Base-by-base conservation (phyloP, 176 grass and related monocot genomes). In the Musa acuminata region DNA sequence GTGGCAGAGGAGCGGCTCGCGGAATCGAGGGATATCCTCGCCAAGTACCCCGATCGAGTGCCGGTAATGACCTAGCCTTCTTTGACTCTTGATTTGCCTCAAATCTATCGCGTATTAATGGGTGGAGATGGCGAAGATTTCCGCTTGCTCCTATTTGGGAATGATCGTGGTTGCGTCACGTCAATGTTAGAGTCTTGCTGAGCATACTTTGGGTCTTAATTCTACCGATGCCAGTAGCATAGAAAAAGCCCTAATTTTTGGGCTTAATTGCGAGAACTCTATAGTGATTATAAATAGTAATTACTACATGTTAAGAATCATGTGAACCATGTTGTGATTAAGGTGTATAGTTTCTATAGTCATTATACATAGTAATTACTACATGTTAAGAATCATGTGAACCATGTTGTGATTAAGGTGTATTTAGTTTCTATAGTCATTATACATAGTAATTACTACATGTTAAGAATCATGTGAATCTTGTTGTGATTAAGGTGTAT, bases 1-100 rank as follows among this genome's bases (percentile, higher is more conserved):
- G 16, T 49, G 80, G 69, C 69, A 53, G 69, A 72, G 49, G 49
- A 72, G 69, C 43, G 69, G 69, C 69, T 72, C 9, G n/a, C 16
- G 19, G 69, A 72, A 72, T 72, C 69, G 49, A 72, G 16, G 69
- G 69, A 72, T 14, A 72, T 72, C 49, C 14, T 72, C 49, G 19
- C 69, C 69, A 53, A 72, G 49, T 53, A 72, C 22, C 48, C 69
- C 19, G 69, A 72, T 72, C 49, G 69, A 12, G 69, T 72, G 43
- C 69, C 69, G 69, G 69, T 72, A 52, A 72, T 76, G 80, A 25
- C 59, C 52, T 27, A 52, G 13, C 13, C 7, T 48, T n/a, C 11
- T 13, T 14, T 17, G 26, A 25, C 13, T 59, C 23, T 62, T 13
- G 53, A 49, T 26, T 80, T 80, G 24, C 27, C 14, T 10, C 25